Percentiles rank a stretch among this genome's conserved stretches.
phyloP scores from a whole-genome alignment of 2,329 filamentous ascomycete genomes.

The Madurella fahalii region DNA sequence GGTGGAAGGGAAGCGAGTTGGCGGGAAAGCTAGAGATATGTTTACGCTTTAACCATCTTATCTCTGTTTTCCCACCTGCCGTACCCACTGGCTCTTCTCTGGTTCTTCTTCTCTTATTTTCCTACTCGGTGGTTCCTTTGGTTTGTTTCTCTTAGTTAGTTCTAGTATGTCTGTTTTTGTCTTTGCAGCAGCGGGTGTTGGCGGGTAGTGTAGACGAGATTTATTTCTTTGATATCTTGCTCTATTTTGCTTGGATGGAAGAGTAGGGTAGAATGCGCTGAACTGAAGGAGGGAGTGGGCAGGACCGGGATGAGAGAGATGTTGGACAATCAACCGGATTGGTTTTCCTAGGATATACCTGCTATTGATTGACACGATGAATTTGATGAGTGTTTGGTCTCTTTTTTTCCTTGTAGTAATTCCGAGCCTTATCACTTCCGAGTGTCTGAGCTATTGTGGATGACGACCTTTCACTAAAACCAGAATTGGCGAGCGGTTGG shows the following conservation, averaged over 20 bases:
- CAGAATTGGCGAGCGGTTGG: too few species aligned
- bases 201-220: background rate
- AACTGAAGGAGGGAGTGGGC: background rate
- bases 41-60: background rate
- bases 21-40: background rate
- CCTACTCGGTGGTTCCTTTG: background rate
- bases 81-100: background rate
- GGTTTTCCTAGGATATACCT: slow-evolving; percentile 12
- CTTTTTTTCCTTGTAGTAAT: too few species aligned
- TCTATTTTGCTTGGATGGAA: background rate
- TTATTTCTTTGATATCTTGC: background rate
- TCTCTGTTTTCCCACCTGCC: background rate
- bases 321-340: slow-evolving; percentile 21
- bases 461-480: too few species aligned
- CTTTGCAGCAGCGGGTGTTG: background rate
- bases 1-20: background rate
- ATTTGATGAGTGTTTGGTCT: background rate
- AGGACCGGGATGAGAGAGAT: background rate
- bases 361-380: background rate
- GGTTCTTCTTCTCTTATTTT: background rate
- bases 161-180: background rate
- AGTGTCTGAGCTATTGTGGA: too few species aligned
- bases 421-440: too few species aligned
- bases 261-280: background rate
- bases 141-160: background rate